Conservation (phyloP, 2,329 filamentous ascomycete species). For the Colletotrichum brevisporum region DNA sequence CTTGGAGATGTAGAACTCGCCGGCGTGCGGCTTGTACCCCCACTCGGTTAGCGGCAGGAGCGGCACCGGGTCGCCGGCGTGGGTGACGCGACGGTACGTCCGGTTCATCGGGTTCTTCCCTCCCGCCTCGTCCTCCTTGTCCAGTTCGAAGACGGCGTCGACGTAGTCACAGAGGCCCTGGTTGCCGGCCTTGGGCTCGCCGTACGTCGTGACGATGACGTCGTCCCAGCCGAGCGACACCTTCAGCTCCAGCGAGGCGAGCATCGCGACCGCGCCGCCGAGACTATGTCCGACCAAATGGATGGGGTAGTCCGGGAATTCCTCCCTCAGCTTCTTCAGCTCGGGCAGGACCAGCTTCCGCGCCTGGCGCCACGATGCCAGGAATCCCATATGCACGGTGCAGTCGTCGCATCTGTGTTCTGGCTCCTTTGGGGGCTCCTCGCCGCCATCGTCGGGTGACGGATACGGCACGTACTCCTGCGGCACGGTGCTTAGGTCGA, state of each 20-base stretch:
- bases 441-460: conserved; percentile 61
- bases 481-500: conserved; percentile 89
- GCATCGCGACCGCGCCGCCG: conserved; percentile 89
- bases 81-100: conserved; percentile 84
- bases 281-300: conserved; percentile 91
- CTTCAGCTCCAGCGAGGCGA: conserved; percentile 87
- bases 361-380: conserved; percentile 85
- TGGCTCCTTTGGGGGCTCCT: conserved; percentile 51
- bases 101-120: conserved; percentile 42
- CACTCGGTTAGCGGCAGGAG: conserved; percentile 88
- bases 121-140: conserved; percentile 50
- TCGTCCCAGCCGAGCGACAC: conserved; percentile 81
- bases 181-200: conserved; percentile 82
- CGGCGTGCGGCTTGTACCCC: conserved; percentile 88
- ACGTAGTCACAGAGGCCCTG: conserved; percentile 67
- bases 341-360: conserved; percentile 77
- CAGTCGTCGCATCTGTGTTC: conserved; percentile 82
- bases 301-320: conserved; percentile 80
- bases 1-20: conserved; percentile 89
- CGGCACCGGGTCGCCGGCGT: conserved; percentile 89
- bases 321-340: conserved; percentile 69
- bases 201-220: conserved; percentile 88
- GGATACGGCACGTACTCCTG: conserved; percentile 94
- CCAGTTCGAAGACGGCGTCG: conserved; percentile 65
- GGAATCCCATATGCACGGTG: conserved; percentile 93